A percentile compares a stretch with the other conserved stretches of the same genome.
phyloP scores from a whole-genome alignment of 2,329 filamentous ascomycete genomes.

The Didymella arachidicola region DNA sequence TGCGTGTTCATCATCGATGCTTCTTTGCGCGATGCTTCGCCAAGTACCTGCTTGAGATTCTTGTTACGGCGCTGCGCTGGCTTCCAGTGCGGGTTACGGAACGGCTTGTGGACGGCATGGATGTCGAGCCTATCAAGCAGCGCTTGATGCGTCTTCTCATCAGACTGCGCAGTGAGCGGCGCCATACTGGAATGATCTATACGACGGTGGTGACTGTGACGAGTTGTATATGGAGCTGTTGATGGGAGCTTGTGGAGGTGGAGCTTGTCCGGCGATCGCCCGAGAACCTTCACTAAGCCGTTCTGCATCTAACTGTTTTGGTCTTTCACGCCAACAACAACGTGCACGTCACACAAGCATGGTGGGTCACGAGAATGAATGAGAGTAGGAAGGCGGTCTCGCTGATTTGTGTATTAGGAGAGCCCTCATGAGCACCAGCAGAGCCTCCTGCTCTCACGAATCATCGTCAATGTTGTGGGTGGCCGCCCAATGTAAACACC shows the following conservation, averaged over 20 bases:
- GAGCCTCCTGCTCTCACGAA: slow-evolving; percentile 88
- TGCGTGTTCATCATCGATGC: slow-evolving; percentile 86
- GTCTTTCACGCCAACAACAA: slow-evolving; percentile 36
- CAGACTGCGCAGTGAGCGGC: slow-evolving; percentile 72
- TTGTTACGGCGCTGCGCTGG: slow-evolving; percentile 97
- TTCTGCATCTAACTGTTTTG: slow-evolving; percentile 38
- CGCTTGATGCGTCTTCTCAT: slow-evolving; percentile 79
- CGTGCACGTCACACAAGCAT: slow-evolving; percentile 34
- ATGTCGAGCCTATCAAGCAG: slow-evolving; percentile 94
- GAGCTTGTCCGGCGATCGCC: slow-evolving; percentile 27
- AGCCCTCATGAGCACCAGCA: slow-evolving; percentile 98
- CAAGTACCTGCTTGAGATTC: slow-evolving; percentile 95
- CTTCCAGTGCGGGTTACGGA: slow-evolving; percentile 90
- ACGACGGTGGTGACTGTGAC: slow-evolving; percentile 1
- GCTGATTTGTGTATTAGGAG: slow-evolving; percentile 64
- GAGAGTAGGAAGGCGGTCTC: background rate
- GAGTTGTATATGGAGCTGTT: slow-evolving; percentile 13
- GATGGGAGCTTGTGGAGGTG: slow-evolving; percentile 32
- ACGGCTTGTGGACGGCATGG: slow-evolving; percentile 82
- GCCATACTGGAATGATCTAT: slow-evolving; percentile 54
- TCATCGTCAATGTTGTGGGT: slow-evolving; percentile 96
- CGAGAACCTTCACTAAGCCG: slow-evolving; percentile 20
- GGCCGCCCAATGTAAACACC: slow-evolving; percentile 1
- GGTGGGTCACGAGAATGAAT: slow-evolving; percentile 28
- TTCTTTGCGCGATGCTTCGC: slow-evolving; percentile 86